Evolutionary conservation across 2,329 filamentous ascomycete genomes (phyloP).

Genomic region (Chrysosporium keratinophilum): DNA sequence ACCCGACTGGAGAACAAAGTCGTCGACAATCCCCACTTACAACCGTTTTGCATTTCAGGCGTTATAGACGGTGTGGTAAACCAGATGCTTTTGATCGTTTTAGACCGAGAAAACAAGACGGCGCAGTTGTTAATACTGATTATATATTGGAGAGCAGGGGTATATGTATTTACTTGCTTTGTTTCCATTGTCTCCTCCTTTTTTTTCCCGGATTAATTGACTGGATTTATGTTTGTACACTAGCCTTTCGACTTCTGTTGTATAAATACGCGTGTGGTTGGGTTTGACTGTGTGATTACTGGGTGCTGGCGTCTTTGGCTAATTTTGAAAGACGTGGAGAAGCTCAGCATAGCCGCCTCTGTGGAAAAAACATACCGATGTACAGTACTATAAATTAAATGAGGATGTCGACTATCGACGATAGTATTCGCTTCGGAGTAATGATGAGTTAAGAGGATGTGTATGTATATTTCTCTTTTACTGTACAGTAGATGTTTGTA

Average conservation of each 20-base stretch:
- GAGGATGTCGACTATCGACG: neutral
- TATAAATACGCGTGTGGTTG: no score
- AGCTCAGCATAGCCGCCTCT: no score
- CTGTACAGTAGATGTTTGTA: no score
- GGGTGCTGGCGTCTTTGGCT: no score
- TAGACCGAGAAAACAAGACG: neutral
- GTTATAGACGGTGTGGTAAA: neutral
- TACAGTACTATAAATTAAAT: neutral
- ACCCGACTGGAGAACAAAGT: neutral
- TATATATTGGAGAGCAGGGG: neutral
- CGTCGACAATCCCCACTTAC: constrained; percentile 4
- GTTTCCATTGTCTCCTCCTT: neutral
- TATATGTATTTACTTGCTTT: neutral
- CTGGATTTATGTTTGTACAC: neutral
- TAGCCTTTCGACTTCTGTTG: no score
- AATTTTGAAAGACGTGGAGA: no score
- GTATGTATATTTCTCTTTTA: no score
- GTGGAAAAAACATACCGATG: no score
- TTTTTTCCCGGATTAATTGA: neutral
- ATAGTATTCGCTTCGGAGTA: neutral
- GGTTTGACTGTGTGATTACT: no score
- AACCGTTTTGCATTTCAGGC: constrained; percentile 4
- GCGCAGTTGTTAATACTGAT: neutral
- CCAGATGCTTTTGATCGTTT: neutral
- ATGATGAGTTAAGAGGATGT: no score